Base-by-base conservation (phyloP, 352 stramenopile species). In the Phytophthora sp. region DNA sequence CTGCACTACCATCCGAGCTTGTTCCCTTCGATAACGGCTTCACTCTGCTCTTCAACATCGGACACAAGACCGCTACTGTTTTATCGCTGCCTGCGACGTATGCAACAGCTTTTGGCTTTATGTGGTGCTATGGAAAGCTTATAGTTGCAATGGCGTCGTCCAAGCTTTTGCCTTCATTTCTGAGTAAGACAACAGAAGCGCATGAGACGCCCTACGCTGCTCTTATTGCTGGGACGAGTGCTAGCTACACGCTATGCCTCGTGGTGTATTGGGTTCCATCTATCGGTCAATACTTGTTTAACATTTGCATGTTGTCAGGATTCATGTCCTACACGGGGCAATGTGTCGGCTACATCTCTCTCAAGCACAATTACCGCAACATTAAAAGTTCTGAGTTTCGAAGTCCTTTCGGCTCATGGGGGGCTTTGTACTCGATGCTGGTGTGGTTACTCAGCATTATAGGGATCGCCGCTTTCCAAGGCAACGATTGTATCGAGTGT, bases 111-210 rank as follows among this genome's bases (percentile, higher is more conserved):
- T 84, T 77, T 42, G 77, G 74, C 0, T 86, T 86, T 38, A 82
- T 87, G 52, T 84, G 77, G 62, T 81, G 69, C 27, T 86, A 84
- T 49, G 75, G 75, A 1, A 84, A 83, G 38, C 59, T 88, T 4
- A 78, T 88, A 9, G 42, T 66, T 1, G 63, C 76, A 10, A 85
- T 88, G 76, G 78, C 76, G 0, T 69, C 48, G 13, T 88, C 76
- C 1, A 61, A 62, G 9, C 37, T 88, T 10, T 24, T 88, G 15
- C 73, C 78, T 3, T 17, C 44, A 1, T 63, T 70, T 2, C 63
- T 88, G 9, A 30, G 41, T 5, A 65, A 54, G n/a, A 73, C 60
- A 2, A 64, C 66, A 0, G 17, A 15, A 26, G n/a, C n/a, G 0
- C 53, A 45, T 18, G 65, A 64, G 17, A 66, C 57, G 3, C 59